A percentile compares a stretch with the other conserved stretches of the same genome.
Evolutionary conservation across 352 stramenopile species (phyloP).

Genomic region (Phytophthora meadii): DNA sequence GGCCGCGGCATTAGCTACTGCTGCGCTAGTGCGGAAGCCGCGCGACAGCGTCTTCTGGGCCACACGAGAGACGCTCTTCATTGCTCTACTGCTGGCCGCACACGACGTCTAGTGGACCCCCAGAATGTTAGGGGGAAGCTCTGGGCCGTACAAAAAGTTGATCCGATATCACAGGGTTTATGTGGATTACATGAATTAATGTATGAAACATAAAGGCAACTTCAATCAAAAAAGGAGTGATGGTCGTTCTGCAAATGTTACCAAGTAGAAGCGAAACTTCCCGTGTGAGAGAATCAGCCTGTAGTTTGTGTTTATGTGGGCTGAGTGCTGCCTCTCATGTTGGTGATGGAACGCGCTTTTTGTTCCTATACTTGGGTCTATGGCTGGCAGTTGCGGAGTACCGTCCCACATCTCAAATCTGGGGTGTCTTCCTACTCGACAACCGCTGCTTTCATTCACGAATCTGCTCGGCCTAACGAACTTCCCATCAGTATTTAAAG

Average conservation of each 20-base stretch:
- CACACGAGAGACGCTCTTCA: conserved; percentile 49
- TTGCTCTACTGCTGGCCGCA: conserved; percentile 31
- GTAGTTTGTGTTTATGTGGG: too few relatives aligned
- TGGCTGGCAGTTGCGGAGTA: conserved; percentile 25
- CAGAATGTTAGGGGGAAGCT: conserved; percentile 22
- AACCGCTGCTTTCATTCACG: conserved; percentile 21
- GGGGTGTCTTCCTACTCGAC: conserved; percentile 9
- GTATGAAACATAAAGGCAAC: conserved; percentile 26
- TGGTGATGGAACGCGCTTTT: conserved; percentile 2
- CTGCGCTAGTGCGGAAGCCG: conserved; percentile 49
- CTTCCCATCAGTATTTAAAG: neutral
- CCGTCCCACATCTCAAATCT: conserved; percentile 28
- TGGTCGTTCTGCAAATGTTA: neutral
- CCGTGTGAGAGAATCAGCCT: neutral
- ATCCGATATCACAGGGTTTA: conserved; percentile 32
- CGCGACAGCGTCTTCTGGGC: conserved; percentile 42
- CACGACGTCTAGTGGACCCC: conserved; percentile 28
- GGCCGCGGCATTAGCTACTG: conserved; percentile 42
- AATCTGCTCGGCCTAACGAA: conserved; percentile 12
- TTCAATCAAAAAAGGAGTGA: conserved; percentile 11
- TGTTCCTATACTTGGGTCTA: conserved; percentile 19
- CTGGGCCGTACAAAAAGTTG: conserved; percentile 31
- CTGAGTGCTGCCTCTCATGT: neutral
- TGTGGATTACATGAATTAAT: neutral
- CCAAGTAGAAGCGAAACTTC: conserved; percentile 15